phyloP scores from a whole-genome alignment of 345 rosid species.

The Kernera saxatilis region DNA sequence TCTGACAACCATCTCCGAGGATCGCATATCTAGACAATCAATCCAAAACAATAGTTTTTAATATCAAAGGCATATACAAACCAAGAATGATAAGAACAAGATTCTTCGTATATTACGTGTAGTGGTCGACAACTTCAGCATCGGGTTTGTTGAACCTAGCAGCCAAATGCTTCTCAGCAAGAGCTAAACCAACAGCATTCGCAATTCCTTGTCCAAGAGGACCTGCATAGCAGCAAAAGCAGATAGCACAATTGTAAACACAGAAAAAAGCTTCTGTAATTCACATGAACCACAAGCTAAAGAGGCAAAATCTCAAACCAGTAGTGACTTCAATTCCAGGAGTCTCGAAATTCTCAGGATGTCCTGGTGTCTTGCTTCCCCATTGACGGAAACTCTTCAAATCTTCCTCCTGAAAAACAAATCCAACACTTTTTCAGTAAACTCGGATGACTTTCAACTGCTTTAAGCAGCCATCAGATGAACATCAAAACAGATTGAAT shows the following conservation, averaged over 20 bases:
- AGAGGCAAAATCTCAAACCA: constrained; percentile 42
- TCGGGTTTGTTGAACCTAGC: constrained; percentile 88
- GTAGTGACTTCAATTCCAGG: constrained; percentile 99
- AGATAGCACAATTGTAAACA: constrained; percentile 1
- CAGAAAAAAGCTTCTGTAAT: background rate
- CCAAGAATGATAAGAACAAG: background rate
- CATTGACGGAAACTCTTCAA: constrained; percentile 86
- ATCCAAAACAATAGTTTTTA: background rate
- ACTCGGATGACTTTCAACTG: background rate
- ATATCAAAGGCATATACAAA: background rate
- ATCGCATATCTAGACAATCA: constrained; percentile 51
- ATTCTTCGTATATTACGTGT: constrained; percentile 48
- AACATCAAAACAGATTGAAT: background rate
- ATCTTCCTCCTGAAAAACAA: constrained; percentile 71
- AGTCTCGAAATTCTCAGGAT: constrained; percentile 99
- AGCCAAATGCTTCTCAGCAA: constrained; percentile 90
- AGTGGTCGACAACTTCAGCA: constrained; percentile 74
- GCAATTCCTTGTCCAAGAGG: constrained; percentile 95
- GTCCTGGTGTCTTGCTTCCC: constrained; percentile 99
- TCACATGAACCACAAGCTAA: background rate
- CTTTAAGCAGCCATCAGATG: background rate
- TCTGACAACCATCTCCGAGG: constrained; percentile 96
- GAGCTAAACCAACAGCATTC: constrained; percentile 94
- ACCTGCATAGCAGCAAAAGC: constrained; percentile 40
- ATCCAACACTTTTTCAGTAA: background rate